Conservation (phyloP, 805 yeast species). For the Ogataea nitratoaversa region DNA sequence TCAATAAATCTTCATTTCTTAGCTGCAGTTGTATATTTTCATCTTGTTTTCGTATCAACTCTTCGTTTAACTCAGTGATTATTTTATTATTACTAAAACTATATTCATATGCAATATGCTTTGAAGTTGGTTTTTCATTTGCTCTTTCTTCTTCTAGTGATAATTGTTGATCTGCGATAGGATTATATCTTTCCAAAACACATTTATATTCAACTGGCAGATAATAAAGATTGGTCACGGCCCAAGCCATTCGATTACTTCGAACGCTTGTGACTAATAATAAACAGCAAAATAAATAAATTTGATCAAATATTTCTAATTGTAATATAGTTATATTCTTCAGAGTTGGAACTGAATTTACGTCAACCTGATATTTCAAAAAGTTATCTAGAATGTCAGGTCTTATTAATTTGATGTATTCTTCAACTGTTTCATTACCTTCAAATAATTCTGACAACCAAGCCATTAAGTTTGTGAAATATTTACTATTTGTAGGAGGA, state of each 20-base stretch:
- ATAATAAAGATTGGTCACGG: constrained; percentile 24
- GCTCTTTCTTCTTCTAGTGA: constrained; percentile 11
- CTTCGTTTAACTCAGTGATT: constrained; percentile 1
- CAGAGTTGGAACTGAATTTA: neutral
- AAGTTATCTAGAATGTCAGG: constrained; percentile 9
- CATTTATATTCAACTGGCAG: constrained; percentile 16
- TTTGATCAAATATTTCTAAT: constrained; percentile 16
- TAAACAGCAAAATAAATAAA: constrained; percentile 23
- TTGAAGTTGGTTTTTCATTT: constrained; percentile 7
- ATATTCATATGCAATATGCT: no score
- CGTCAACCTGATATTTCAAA: constrained; percentile 5
- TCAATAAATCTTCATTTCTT: neutral
- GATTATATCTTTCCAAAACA: constrained; percentile 18
- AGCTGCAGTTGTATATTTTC: neutral
- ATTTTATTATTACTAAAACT: no score
- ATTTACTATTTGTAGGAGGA: constrained; percentile 4
- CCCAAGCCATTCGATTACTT: constrained; percentile 27
- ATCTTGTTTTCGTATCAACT: neutral
- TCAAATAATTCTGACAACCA: constrained; percentile 10
- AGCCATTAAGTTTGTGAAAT: constrained; percentile 7
- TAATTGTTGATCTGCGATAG: constrained; percentile 11
- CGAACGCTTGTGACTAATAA: constrained; percentile 21
- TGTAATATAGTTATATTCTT: constrained; percentile 4
- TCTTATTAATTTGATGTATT: constrained; percentile 10
- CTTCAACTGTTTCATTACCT: constrained; percentile 15